Conservation (phyloP, 2,329 filamentous ascomycete genomes). For the Claviceps sp. region DNA sequence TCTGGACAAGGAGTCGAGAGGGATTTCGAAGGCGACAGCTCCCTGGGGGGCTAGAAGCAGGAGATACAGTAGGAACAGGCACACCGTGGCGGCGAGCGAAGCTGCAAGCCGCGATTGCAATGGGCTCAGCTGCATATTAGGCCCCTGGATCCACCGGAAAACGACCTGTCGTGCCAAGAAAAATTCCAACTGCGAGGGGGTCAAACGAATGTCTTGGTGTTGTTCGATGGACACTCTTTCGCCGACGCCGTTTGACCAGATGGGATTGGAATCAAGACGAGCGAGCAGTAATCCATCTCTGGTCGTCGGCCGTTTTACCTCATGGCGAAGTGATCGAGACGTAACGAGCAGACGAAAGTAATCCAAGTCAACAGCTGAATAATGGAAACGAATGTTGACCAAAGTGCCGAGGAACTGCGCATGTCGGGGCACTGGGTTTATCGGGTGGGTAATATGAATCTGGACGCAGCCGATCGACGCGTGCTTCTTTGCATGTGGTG, state of each 20-base stretch:
- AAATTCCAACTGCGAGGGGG: background rate
- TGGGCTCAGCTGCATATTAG: constrained; percentile 46
- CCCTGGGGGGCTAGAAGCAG: constrained; percentile 44
- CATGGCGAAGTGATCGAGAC: background rate
- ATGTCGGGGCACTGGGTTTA: background rate
- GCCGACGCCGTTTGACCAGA: background rate
- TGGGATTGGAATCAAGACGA: background rate
- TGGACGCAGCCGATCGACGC: background rate
- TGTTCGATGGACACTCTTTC: background rate
- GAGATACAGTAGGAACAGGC: constrained; percentile 48
- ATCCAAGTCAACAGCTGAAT: background rate
- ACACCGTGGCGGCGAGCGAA: constrained; percentile 46
- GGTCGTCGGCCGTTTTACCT: background rate
- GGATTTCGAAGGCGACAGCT: constrained; percentile 47
- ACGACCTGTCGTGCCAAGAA: background rate
- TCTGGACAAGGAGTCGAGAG: constrained; percentile 3
- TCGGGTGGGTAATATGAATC: background rate
- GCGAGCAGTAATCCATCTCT: background rate
- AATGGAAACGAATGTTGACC: background rate
- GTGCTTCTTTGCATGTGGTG: no score
- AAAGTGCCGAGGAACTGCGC: background rate
- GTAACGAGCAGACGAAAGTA: background rate
- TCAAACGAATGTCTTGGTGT: background rate
- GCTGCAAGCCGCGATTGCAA: constrained; percentile 61
- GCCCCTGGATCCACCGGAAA: background rate